A percentile compares a stretch with the other conserved stretches of the same genome.
Evolutionary conservation across 257 asterid genomes (phyloP).

Genomic region (Nicotiana undulata): DNA sequence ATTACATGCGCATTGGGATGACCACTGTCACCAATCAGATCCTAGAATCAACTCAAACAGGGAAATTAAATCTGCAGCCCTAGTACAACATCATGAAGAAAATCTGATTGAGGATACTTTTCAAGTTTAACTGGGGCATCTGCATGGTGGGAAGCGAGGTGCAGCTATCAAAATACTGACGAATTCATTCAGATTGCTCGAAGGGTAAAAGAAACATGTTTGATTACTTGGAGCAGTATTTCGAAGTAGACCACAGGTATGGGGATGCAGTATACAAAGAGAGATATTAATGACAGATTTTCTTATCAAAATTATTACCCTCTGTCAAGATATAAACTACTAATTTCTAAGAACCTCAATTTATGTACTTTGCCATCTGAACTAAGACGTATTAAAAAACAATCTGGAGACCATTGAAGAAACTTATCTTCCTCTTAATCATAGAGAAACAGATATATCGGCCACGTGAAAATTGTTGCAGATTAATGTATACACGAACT

Average conservation of each 20-base stretch:
- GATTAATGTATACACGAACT: background rate
- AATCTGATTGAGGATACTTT: background rate
- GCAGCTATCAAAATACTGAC: background rate
- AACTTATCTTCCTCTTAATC: background rate
- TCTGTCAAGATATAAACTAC: background rate
- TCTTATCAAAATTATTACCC: background rate
- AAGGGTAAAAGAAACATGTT: background rate
- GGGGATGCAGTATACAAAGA: background rate
- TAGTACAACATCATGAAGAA: background rate
- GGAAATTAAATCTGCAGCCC: background rate
- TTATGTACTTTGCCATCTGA: slow-evolving; percentile 1
- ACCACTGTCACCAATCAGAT: background rate
- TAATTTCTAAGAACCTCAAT: background rate
- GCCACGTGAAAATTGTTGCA: background rate
- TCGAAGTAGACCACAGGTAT: slow-evolving; percentile 1
- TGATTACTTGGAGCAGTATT: background rate
- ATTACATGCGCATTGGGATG: background rate
- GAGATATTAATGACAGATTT: background rate
- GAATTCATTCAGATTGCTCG: background rate
- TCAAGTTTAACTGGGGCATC: background rate
- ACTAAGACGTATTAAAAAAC: background rate
- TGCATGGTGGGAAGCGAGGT: background rate
- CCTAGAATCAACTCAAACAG: background rate
- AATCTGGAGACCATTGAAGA: background rate
- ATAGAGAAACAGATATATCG: background rate